Base-by-base conservation (phyloP, 805 yeast species). In the Candida coquimbonensis region DNA sequence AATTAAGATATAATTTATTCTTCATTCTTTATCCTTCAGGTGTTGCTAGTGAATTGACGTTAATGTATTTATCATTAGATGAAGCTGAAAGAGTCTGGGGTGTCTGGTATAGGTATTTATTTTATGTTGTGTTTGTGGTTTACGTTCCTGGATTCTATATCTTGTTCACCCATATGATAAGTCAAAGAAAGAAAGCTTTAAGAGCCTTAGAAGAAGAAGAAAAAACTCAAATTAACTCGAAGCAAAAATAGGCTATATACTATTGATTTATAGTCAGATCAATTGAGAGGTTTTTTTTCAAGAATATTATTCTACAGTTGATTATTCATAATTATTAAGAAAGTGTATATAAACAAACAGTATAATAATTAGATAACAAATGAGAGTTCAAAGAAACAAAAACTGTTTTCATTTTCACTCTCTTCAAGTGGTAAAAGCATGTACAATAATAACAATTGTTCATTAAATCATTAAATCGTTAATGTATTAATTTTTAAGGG, bases 101-200 rank as follows among this genome's bases (percentile, higher is more conserved):
- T 6, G 49, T 52, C 0, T 64, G 71, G 66, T 80, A 77, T 65
- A 75, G 80, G 37, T 71, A 74, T 60, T 63, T 77, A 45, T 70
- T 89, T 53, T 69, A 79, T 44, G 70, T 64, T 1, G 69, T 79
- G 43, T 70, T 91, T 66, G 62, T 77, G 29, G 72, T 83, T 8
- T 93, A 91, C 62, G 72, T 83, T 32, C 97, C 98, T 9, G 96
- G 97, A 2, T 78, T 90, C 64, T 89, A 87, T 62, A 75, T 82
- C 55, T 70, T 93, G 57, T 93, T 80, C 68, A 73, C 84, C 13
- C 90, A 93, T 63, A 90, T 93, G 96, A 72, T 91, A 58, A 77
- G 73, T 53, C 97, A 91, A 70, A 81, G 99, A 68, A 73, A 72
- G 62, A 87, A 87, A 70, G 88, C 81, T 5, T 70, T 83, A 73